Evolutionary conservation across 192 early-diverging fungal genomes (phyloP).

Genomic region (Coemansia sp.): DNA sequence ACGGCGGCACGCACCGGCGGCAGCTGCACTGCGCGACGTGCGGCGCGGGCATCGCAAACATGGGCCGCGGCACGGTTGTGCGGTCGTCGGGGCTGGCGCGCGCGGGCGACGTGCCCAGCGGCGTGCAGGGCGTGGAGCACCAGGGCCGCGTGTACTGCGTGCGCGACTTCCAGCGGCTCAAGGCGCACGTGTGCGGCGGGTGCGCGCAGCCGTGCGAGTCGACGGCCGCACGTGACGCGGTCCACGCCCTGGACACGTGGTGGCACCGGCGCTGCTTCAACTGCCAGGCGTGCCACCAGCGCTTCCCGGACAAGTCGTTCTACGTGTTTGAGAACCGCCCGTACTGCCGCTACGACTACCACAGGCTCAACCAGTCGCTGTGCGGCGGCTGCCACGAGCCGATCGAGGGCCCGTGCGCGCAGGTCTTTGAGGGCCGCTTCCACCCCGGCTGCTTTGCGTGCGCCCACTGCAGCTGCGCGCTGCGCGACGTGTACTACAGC

Average conservation of each 20-base stretch:
- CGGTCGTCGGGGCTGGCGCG: constrained; percentile 21
- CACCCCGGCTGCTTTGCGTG: constrained; percentile 88
- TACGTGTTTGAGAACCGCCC: constrained; percentile 86
- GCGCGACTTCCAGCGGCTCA: constrained; percentile 25
- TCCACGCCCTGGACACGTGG: constrained; percentile 64
- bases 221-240: constrained; percentile 19
- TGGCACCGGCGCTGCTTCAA: constrained; percentile 66
- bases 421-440: constrained; percentile 81
- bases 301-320: constrained; percentile 68
- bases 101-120: constrained; percentile 24
- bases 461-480: constrained; percentile 33
- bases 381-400: constrained; percentile 76
- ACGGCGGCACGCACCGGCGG: constrained; percentile 10
- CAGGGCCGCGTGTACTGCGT: constrained; percentile 43
- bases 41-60: constrained; percentile 12
- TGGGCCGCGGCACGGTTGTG: constrained; percentile 16
- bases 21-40: constrained; percentile 33
- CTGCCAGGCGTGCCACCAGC: constrained; percentile 65
- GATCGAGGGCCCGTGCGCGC: constrained; percentile 90
- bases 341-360: constrained; percentile 84
- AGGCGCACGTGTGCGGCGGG: constrained; percentile 14
- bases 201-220: constrained; percentile 36
- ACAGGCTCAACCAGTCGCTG: constrained; percentile 80
- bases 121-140: constrained; percentile 35
- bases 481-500: constrained; percentile 54